Percentiles rank a stretch among this genome's conserved stretches.
phyloP scores from a whole-genome alignment of 805 yeast genomes.

The Metschnikowia rubicola region DNA sequence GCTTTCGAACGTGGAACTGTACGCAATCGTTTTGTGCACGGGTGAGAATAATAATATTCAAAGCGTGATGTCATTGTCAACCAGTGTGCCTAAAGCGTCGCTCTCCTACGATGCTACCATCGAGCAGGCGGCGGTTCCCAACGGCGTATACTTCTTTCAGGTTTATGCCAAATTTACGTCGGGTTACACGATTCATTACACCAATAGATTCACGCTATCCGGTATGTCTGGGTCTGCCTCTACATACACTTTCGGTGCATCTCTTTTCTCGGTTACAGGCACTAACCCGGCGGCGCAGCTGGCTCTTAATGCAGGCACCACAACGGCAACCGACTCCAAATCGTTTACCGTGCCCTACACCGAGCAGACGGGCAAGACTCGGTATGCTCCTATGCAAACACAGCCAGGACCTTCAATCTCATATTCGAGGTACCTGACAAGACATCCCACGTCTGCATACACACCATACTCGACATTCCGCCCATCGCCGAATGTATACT shows the following conservation, averaged over 20 bases:
- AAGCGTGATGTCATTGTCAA: conserved; percentile 32
- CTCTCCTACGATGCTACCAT: conserved; percentile 42
- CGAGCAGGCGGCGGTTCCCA: conserved; percentile 44
- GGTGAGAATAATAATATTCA: conserved; percentile 55
- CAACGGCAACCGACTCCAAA: conserved; percentile 25
- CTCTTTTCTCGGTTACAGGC: conserved; percentile 36
- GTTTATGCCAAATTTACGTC: conserved; percentile 46
- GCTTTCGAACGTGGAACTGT: conserved; percentile 40
- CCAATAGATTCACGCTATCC: conserved; percentile 58
- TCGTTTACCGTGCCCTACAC: conserved; percentile 73
- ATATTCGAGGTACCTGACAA: conserved; percentile 59
- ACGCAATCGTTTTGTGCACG: conserved; percentile 60
- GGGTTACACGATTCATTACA: conserved; percentile 60
- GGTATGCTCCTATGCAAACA: conserved; percentile 90
- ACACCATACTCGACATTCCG: conserved; percentile 47
- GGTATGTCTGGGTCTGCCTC: conserved; percentile 71
- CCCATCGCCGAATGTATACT: conserved; percentile 41
- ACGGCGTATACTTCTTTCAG: conserved; percentile 76
- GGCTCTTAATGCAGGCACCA: conserved; percentile 25
- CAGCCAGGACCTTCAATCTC: conserved; percentile 79
- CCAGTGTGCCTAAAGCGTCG: conserved; percentile 14
- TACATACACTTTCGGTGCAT: conserved; percentile 36
- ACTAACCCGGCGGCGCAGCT: conserved; percentile 40
- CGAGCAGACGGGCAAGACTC: conserved; percentile 69
- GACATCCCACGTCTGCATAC: conserved; percentile 65